Base-by-base conservation (phyloP, 1,139 yeast species). In the Nakaseomyces sp. region DNA sequence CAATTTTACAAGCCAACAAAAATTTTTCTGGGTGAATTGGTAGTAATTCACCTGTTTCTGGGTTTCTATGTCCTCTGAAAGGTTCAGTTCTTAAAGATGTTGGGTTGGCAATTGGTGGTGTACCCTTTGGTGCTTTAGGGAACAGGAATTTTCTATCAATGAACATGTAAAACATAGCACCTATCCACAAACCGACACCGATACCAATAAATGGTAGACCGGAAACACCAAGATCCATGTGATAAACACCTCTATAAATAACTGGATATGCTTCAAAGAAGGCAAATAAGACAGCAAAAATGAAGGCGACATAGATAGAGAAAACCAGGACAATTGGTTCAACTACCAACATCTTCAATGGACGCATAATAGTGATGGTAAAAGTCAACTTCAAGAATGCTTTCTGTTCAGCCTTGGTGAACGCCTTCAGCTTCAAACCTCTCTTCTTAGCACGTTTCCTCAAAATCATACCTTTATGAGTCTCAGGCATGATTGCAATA, bases 211-310 rank as follows among this genome's bases (percentile, higher is more conserved):
- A 81, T 3, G 88, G 74, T 46, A 82, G 67, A 10, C 88, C 87
- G 2, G 85, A 73, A 12, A 74, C 64, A 47, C 87, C 89, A 8
- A 68, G 52, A 30, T 58, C 58, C 84, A 81, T 78, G 5, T 53
- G 56, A 60, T 82, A 80, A 19, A 71, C 74, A 29, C 81, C 82
- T 55, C 75, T 67, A 65, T 81, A 82, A 49, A 81, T 81, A 43
- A 81, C 74, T 18, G 89, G 89, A 64, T 73, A 81, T 1, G 88
- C 87, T 61, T 81, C 89, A 56, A 82, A 81, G 68, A 81, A 81
- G 0, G 86, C 88, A 53, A 81, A 82, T 48, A 82, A 67, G 3
- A 82, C 86, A 0, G 88, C 87, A 66, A 81, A 81, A 36, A 81
- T 73, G 56, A 81, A 81, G 0, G 88, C 81, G 49, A 79, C 74